phyloP scores from a whole-genome alignment of 805 yeast species.

The Grigorovia yakushimaensis region DNA sequence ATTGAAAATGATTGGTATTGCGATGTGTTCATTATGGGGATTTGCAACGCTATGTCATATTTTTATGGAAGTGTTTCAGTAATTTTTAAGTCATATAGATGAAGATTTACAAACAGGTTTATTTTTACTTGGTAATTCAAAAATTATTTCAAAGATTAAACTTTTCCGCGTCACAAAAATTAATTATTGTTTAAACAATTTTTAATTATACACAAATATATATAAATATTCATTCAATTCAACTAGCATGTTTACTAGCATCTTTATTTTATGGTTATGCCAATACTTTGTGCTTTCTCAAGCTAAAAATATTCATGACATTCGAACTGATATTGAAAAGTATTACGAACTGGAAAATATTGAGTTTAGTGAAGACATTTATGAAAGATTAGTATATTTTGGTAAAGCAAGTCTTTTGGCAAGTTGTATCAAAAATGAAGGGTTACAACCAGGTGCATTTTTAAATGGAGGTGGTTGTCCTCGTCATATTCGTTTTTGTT shows the following conservation, averaged over 20 bases:
- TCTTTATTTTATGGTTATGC: not conserved
- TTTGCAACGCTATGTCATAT: constrained; percentile 20
- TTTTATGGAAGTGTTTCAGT: constrained; percentile 13
- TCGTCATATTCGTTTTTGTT: constrained; percentile 23
- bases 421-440: constrained; percentile 27
- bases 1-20: constrained; percentile 16
- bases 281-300: not conserved
- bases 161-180: not conserved
- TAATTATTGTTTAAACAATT: no score
- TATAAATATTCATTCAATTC: not conserved
- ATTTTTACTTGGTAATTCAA: no score
- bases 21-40: constrained; percentile 22
- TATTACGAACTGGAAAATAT: not conserved
- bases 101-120: not conserved
- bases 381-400: constrained; percentile 24
- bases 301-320: constrained; percentile 1
- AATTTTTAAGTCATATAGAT: not conserved
- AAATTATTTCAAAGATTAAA: not conserved
- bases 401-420: constrained; percentile 29
- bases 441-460: constrained; percentile 16
- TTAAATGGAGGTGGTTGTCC: constrained; percentile 30
- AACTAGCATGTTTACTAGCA: not conserved
- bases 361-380: constrained; percentile 10
- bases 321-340: not conserved
- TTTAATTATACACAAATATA: not conserved